These are phyloP conservation scores for Staphylotrichum longicolle DNA, from an alignment of 495 filamentous ascomycete genomes.

Conservation along the genomic window DNA sequence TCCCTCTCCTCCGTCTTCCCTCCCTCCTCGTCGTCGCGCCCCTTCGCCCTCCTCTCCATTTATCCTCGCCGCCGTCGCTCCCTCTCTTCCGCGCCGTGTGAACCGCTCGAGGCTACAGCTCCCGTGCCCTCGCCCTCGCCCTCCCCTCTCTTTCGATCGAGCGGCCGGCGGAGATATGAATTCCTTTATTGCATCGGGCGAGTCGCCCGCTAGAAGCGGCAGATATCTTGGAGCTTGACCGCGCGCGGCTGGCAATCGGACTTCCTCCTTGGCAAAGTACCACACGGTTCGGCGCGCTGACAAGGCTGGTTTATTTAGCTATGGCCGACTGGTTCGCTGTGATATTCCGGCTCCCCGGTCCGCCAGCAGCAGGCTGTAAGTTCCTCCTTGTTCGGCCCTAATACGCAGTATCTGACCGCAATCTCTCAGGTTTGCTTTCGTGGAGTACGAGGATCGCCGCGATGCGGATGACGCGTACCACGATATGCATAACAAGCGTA, in stretches of 20 bases:
- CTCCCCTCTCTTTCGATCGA: conserved; percentile 48
- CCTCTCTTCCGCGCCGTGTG: conserved; percentile 22
- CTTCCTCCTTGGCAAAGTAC: conserved; percentile 20
- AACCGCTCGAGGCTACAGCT: conserved; percentile 30
- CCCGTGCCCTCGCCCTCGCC: conserved; percentile 38
- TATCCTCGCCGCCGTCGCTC: conserved; percentile 33
- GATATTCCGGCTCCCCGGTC: conserved; percentile 96
- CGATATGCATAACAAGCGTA: conserved; percentile 99
- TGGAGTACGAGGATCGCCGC: conserved; percentile 98
- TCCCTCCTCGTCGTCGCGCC: conserved; percentile 44
- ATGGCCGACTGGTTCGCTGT: conserved; percentile 96
- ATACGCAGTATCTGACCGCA: no score
- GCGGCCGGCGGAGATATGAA: conserved; percentile 50
- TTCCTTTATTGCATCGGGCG: conserved; percentile 35
- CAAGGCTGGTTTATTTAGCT: conserved; percentile 57
- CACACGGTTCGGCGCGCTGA: conserved; percentile 38
- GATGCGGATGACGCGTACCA: conserved; percentile 99
- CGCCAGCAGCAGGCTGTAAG: conserved; percentile 90
- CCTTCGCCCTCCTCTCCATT: conserved; percentile 29
- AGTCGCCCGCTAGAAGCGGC: conserved; percentile 39
- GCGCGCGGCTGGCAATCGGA: conserved; percentile 28
- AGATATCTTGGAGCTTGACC: conserved; percentile 30
- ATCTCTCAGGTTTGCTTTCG: conserved; percentile 85
- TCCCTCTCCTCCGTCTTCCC: conserved; percentile 37
- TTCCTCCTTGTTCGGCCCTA: conserved; percentile 28